These are phyloP conservation scores for Fusarium beomiforme DNA, from an alignment of 2,329 filamentous ascomycete species.

Conservation along the genomic window DNA sequence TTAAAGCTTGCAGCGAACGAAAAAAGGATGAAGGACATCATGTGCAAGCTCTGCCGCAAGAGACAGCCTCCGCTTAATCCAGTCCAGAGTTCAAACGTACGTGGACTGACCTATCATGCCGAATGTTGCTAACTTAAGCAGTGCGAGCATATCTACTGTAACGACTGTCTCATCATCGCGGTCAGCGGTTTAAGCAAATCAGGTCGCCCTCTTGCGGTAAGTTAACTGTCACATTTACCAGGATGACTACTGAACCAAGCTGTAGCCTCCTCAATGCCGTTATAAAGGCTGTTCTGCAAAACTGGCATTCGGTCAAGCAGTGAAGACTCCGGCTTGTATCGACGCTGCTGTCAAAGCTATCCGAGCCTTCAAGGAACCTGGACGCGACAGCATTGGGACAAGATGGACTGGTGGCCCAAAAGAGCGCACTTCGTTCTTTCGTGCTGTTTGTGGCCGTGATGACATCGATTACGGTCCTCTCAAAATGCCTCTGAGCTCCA, in stretches of 20 bases:
- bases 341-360: rapidly evolving
- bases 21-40: neutral
- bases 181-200: neutral
- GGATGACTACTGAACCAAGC: slow-evolving; percentile 1
- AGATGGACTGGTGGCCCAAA: neutral
- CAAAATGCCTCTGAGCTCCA: slow-evolving; percentile 43
- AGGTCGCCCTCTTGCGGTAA: neutral
- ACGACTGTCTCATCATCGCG: slow-evolving; percentile 23
- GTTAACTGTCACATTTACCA: neutral
- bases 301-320: neutral
- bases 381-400: slow-evolving; percentile 36
- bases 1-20: slow-evolving; percentile 31
- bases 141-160: slow-evolving; percentile 50
- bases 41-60: slow-evolving; percentile 20
- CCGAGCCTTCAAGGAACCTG: slow-evolving; percentile 22
- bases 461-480: neutral
- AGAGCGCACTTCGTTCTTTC: slow-evolving; percentile 27
- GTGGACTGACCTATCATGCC: neutral
- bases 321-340: slow-evolving; percentile 2
- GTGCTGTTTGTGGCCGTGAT: slow-evolving; percentile 5
- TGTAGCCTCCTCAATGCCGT: neutral
- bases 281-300: rapidly evolving
- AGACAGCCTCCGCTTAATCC: neutral
- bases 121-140: slow-evolving; percentile 24
- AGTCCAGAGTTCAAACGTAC: neutral